Evolutionary conservation across 2,329 filamentous ascomycete species (phyloP).

Genomic region (Byssochlamys sp.): DNA sequence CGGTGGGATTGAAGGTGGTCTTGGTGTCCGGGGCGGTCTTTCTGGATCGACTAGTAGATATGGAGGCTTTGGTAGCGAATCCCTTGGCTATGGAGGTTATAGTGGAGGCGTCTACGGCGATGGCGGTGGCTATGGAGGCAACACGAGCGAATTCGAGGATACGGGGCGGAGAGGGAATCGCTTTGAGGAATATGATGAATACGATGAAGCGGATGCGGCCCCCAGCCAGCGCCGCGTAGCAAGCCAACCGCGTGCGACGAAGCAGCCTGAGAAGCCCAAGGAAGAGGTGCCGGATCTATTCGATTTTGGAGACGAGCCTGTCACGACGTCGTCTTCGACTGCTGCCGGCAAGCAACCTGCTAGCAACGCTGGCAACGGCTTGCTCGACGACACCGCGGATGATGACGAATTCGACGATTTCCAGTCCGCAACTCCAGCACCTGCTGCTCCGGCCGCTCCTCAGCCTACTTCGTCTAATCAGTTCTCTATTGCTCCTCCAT

Average conservation of each 20-base stretch:
- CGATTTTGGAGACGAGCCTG: slow-evolving; percentile 71
- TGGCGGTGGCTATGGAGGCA: slow-evolving; percentile 82
- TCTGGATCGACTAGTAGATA: slow-evolving; percentile 56
- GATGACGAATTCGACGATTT: slow-evolving; percentile 98
- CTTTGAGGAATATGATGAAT: slow-evolving; percentile 96
- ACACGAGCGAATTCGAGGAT: slow-evolving; percentile 62
- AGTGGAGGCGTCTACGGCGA: slow-evolving; percentile 82
- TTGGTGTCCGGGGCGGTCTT: slow-evolving; percentile 48
- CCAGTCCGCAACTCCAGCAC: slow-evolving; percentile 64
- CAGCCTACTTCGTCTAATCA: slow-evolving; percentile 25
- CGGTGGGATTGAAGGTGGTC: slow-evolving; percentile 79
- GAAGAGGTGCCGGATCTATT: slow-evolving; percentile 72
- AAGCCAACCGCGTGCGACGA: slow-evolving; percentile 33
- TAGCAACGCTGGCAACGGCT: slow-evolving; percentile 28
- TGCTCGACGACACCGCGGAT: slow-evolving; percentile 43
- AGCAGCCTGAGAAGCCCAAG: slow-evolving; percentile 63
- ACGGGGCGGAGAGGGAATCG: slow-evolving; percentile 55
- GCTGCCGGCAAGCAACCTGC: slow-evolving; percentile 38
- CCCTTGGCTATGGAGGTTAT: slow-evolving; percentile 54
- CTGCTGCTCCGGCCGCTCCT: slow-evolving; percentile 13
- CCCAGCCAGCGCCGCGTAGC: slow-evolving; percentile 46
- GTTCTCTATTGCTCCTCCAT: slow-evolving; percentile 34
- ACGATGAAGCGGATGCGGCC: slow-evolving; percentile 61
- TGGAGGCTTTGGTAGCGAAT: slow-evolving; percentile 84
- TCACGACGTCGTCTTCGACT: slow-evolving; percentile 33